A percentile compares a stretch with the other conserved stretches of the same genome.
Evolutionary conservation across 306 rosid genomes (phyloP).

Genomic region (Prunus campanulata): DNA sequence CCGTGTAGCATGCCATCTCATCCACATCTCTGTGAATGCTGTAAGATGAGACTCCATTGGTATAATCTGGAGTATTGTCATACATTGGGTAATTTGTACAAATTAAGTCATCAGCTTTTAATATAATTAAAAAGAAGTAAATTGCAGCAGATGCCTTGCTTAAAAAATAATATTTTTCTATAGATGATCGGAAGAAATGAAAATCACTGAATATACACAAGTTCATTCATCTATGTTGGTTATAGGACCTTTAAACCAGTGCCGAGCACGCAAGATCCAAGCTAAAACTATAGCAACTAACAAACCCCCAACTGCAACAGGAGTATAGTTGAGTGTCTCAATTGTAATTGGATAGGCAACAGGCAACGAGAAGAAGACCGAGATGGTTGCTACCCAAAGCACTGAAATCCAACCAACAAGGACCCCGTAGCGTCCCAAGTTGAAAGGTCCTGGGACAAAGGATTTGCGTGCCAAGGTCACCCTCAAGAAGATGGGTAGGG

Average conservation of each 20-base stretch:
- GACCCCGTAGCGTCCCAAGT: constrained; percentile 66
- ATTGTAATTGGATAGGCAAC: constrained; percentile 76
- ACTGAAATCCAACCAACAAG: constrained; percentile 81
- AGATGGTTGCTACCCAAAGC: constrained; percentile 77
- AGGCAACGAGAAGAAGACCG: constrained; percentile 81
- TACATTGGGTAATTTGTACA: background rate
- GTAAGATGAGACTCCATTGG: background rate
- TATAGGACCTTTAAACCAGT: constrained; percentile 87
- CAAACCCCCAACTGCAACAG: constrained; percentile 85
- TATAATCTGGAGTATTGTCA: background rate
- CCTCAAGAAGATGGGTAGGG: constrained; percentile 81
- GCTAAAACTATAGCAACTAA: constrained; percentile 55
- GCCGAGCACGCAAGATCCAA: constrained; percentile 65
- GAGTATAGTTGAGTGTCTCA: constrained; percentile 81
- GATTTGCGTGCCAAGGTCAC: constrained; percentile 76
- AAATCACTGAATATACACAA: constrained; percentile 3
- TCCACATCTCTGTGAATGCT: background rate
- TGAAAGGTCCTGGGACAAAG: constrained; percentile 75
- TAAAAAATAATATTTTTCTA: background rate
- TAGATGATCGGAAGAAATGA: background rate
- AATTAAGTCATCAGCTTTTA: background rate
- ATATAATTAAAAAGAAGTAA: background rate
- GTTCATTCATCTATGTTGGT: constrained; percentile 53
- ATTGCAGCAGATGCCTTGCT: background rate
- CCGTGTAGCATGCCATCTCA: background rate